Percentiles rank a stretch among this genome's conserved stretches.
Conservation (phyloP, 179 eudicot species). For the Heliamphora pulchella region DNA sequence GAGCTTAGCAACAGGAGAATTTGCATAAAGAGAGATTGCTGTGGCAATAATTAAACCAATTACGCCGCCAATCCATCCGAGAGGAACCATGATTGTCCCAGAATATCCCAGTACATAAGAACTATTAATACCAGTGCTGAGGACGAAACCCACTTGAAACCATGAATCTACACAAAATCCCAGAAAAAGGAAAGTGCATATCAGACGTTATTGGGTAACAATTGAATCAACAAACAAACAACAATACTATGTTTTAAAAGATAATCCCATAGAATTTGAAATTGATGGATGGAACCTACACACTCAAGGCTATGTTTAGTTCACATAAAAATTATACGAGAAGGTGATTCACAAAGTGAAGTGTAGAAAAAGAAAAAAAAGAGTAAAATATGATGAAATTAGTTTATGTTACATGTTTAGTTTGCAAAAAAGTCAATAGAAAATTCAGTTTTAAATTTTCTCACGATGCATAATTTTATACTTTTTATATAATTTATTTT, state of each 20-base stretch:
- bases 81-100: conserved; percentile 79
- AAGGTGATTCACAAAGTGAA: too few species aligned
- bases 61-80: conserved; percentile 80
- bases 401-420: too few species aligned
- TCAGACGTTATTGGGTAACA: conserved; percentile 62
- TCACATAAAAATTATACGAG: too few species aligned
- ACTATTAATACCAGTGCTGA: conserved; percentile 82
- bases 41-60: conserved; percentile 66
- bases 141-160: conserved; percentile 87
- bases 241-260: not conserved
- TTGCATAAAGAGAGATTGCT: conserved; percentile 67
- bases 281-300: too few species aligned
- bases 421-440: too few species aligned
- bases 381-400: too few species aligned
- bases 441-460: too few species aligned
- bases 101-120: conserved; percentile 88
- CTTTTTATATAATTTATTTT: too few species aligned
- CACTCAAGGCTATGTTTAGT: too few species aligned
- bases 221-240: not conserved
- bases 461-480: too few species aligned
- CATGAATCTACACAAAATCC: conserved; percentile 62
- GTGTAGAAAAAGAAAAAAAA: too few species aligned
- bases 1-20: conserved; percentile 67
- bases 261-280: too few species aligned
- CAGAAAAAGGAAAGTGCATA: not conserved